Evolutionary conservation across 2,329 filamentous ascomycete genomes (phyloP).

Genomic region (Dothideomycetidae sp.): DNA sequence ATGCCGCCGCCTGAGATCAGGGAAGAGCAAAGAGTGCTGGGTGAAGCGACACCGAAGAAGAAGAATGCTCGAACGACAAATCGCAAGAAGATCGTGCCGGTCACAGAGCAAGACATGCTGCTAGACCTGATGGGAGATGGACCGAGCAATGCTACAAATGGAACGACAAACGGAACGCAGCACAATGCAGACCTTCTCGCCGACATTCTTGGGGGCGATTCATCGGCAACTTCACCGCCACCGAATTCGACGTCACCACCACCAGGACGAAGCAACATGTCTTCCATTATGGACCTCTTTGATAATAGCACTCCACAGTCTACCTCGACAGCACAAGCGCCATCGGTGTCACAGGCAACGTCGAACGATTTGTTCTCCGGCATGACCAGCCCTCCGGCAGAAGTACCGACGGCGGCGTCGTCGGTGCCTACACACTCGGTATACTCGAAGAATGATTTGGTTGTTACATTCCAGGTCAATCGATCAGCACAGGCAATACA

Average conservation of each 20-base stretch:
- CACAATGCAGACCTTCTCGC: constrained; percentile 79
- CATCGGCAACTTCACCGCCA: constrained; percentile 33
- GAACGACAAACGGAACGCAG: constrained; percentile 40
- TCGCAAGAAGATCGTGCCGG: constrained; percentile 62
- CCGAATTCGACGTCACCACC: constrained; percentile 22
- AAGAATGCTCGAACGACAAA: constrained; percentile 43
- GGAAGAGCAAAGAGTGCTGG: constrained; percentile 82
- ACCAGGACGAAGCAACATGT: constrained; percentile 26
- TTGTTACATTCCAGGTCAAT: constrained; percentile 70
- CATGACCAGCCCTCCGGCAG: constrained; percentile 35
- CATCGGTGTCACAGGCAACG: constrained; percentile 20
- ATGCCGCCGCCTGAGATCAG: constrained; percentile 97
- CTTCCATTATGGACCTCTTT: constrained; percentile 84
- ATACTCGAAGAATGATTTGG: constrained; percentile 76
- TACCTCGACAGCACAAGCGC: constrained; percentile 27
- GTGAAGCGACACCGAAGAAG: constrained; percentile 48
- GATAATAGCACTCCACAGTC: constrained; percentile 30
- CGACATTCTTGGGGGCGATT: constrained; percentile 70
- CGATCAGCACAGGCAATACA: constrained; percentile 69
- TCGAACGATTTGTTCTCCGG: constrained; percentile 30
- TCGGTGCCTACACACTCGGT: constrained; percentile 45
- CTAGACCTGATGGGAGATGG: constrained; percentile 81
- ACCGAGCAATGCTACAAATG: constrained; percentile 43
- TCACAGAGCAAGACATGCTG: constrained; percentile 79
- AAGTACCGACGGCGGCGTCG: constrained; percentile 23